Evolutionary conservation across 352 stramenopile species (phyloP).

Genomic region (Halophytophthora polymorphica): DNA sequence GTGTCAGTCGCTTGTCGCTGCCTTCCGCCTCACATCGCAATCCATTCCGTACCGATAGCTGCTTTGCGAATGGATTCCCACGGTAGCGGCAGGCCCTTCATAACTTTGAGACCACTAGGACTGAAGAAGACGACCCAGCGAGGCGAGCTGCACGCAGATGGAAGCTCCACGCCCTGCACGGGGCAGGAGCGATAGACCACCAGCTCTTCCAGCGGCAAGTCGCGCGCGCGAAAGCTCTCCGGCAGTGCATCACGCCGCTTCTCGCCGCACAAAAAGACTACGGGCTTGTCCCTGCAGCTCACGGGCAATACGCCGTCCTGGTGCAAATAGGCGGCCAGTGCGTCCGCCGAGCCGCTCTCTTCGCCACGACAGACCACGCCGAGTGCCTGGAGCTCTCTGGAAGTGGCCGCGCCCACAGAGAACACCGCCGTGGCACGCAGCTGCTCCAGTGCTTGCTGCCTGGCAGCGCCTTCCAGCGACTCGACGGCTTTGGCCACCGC

Average conservation of each 20-base stretch:
- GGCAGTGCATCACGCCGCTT: conserved; percentile 63
- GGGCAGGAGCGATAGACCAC: conserved; percentile 60
- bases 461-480: conserved; percentile 18
- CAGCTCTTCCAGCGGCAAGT: conserved; percentile 54
- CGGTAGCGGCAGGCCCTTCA: conserved; percentile 33
- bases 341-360: conserved; percentile 64
- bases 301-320: conserved; percentile 34
- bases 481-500: conserved; percentile 41
- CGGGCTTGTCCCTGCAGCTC: conserved; percentile 37
- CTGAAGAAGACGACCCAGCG: conserved; percentile 83
- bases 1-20: too few relatives aligned
- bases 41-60: conserved; percentile 53
- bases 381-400: conserved; percentile 49
- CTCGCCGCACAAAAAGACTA: conserved; percentile 75
- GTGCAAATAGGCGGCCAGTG: conserved; percentile 46
- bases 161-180: conserved; percentile 43
- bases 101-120: conserved; percentile 67
- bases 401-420: conserved; percentile 68
- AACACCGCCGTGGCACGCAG: conserved; percentile 41
- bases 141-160: conserved; percentile 29
- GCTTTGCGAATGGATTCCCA: conserved; percentile 72
- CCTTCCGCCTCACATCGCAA: too few relatives aligned
- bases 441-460: conserved; percentile 19
- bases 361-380: conserved; percentile 59
- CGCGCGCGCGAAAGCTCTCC: conserved; percentile 50